A percentile compares a stretch with the other conserved stretches of the same genome.
Conservation (phyloP, 257 asterid genomes). For the Leptodermis oblonga region DNA sequence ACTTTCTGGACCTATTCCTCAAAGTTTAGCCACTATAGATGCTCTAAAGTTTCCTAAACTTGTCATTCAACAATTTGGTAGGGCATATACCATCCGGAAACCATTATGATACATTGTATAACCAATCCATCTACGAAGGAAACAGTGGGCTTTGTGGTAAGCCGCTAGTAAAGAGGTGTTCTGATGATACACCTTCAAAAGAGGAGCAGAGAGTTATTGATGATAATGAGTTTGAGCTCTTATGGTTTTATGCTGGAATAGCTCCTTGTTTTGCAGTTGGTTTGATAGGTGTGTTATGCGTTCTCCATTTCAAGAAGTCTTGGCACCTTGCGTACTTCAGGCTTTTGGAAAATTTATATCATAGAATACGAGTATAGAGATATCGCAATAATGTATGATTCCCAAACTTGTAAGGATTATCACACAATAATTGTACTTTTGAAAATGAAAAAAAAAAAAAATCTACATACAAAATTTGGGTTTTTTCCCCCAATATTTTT, state of each 20-base stretch:
- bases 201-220: too few relatives aligned
- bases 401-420: too few relatives aligned
- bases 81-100: constrained; percentile 33
- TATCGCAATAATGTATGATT: too few relatives aligned
- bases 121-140: constrained; percentile 4
- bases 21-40: constrained; percentile 19
- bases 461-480: too few relatives aligned
- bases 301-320: background rate
- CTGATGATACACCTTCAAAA: background rate
- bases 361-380: background rate
- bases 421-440: too few relatives aligned
- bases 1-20: constrained; percentile 28
- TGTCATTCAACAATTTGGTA: constrained; percentile 27
- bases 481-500: too few relatives aligned
- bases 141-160: constrained; percentile 5
- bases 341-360: background rate
- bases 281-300: constrained; percentile 10
- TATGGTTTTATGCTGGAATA: constrained; percentile 6
- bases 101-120: constrained; percentile 22
- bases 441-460: too few relatives aligned
- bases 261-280: constrained; percentile 26
- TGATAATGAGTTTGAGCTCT: background rate
- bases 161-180: background rate
- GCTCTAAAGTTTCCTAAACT: constrained; percentile 27
- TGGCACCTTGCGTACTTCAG: background rate